phyloP scores from a whole-genome alignment of 139 green algal genomes.

The Volvox africanus region DNA sequence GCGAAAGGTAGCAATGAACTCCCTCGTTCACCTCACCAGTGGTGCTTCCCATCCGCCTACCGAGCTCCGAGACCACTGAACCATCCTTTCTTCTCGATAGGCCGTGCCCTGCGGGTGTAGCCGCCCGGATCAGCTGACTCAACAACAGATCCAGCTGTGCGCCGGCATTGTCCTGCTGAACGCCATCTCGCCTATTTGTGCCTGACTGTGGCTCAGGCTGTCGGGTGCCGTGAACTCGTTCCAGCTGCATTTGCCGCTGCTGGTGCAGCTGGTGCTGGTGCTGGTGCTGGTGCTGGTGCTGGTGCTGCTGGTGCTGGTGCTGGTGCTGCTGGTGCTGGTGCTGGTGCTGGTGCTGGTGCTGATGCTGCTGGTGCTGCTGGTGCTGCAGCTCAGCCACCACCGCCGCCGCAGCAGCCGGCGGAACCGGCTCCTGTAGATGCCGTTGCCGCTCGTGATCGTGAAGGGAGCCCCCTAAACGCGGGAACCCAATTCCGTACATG shows the following conservation, averaged over 20 bases:
- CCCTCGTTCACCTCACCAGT: too few species aligned
- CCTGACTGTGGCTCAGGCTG: neutral
- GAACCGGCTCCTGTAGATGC: too few species aligned
- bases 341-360: neutral
- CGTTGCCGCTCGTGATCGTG: too few species aligned
- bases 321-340: neutral
- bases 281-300: too few species aligned
- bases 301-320: neutral
- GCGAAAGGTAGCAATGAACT: too few species aligned
- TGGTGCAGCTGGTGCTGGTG: neutral
- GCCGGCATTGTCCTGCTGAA: neutral
- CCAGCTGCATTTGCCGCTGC: too few species aligned
- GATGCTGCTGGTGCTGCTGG: neutral
- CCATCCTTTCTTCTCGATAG: too few species aligned
- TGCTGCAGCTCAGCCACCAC: neutral
- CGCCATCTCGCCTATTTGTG: neutral
- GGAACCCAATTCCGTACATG: neutral
- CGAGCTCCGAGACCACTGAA: too few species aligned
- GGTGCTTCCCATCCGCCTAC: neutral
- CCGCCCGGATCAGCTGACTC: conserved; percentile 6
- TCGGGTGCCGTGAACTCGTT: too few species aligned
- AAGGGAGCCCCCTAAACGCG: too few species aligned
- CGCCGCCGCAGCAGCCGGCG: neutral
- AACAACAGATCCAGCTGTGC: conserved; percentile 8
- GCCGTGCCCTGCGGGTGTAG: neutral